Percentiles rank a stretch among this genome's conserved stretches.
These are phyloP conservation scores for Backusella macrospora DNA, from an alignment of 192 early-diverging fungal species.

Conservation along the genomic window DNA sequence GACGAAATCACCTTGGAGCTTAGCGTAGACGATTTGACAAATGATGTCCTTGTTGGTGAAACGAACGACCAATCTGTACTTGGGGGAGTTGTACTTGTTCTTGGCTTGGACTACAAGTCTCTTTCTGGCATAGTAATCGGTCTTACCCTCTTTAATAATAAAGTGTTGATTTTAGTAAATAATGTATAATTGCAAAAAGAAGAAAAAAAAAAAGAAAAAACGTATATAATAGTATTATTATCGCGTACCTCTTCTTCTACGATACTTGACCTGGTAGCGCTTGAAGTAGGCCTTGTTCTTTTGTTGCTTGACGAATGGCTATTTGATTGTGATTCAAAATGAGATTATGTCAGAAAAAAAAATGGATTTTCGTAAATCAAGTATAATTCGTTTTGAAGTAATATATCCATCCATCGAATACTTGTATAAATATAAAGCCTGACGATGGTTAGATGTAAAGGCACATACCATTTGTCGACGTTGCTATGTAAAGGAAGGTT, in stretches of 20 bases:
- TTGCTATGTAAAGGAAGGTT: conserved; percentile 28
- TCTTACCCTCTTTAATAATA: conserved; percentile 88
- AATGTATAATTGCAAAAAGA: conserved; percentile 20
- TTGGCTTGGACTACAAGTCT: conserved; percentile 97
- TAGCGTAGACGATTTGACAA: conserved; percentile 96
- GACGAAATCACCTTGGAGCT: conserved; percentile 96
- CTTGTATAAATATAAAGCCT: conserved; percentile 16
- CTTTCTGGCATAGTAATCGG: conserved; percentile 99
- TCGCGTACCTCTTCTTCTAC: conserved; percentile 91
- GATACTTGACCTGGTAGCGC: conserved; percentile 99
- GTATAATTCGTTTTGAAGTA: background rate
- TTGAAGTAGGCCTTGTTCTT: conserved; percentile 90
- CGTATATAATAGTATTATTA: conserved; percentile 5
- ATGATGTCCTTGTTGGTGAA: conserved; percentile 98
- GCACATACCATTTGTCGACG: conserved; percentile 25
- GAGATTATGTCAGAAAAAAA: background rate
- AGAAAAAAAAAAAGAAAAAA: conserved; percentile 23
- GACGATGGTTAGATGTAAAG: background rate
- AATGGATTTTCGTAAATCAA: background rate
- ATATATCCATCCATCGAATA: conserved; percentile 25
- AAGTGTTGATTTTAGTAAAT: background rate
- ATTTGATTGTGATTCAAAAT: conserved; percentile 8
- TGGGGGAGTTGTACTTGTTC: conserved; percentile 99
- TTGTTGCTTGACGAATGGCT: conserved; percentile 46
- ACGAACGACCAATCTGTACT: conserved; percentile 99